Evolutionary conservation across 805 yeast genomes (phyloP), one percentile per base, ranked within the genome.

Genomic region (Pichia thaimueangensis): DNA sequence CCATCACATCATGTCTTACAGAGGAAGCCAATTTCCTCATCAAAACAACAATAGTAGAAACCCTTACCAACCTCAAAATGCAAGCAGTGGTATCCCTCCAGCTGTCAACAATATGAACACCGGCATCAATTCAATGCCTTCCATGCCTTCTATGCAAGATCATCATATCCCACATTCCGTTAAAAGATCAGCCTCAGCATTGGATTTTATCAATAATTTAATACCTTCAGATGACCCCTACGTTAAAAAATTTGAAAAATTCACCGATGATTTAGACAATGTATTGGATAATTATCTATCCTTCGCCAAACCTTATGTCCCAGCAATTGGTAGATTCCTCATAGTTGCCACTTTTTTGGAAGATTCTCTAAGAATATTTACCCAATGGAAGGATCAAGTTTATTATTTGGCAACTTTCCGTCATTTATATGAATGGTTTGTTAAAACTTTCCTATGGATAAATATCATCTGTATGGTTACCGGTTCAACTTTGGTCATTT

Each of bases 331-430:
- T 30, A 74, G 97, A 45, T 78, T 86, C 47, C 76, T 89, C 51
- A 89, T 91, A 48, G 96, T 91, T 43, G 95, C 95, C 37, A 93
- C 97, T 0, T 91, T 89, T 60, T 76, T 79, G 51, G 97, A 91
- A 65, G 97, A 93, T 58, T 76, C 95, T 3, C 60, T 82, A 41
- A 76, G 98, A 62, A 86, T 91, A 55, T 53, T 80, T 41, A 67
- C 87, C 6, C 97, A 89, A 67, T 91, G 97, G 97, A 63, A 73
- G 28, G 95, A 86, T 56, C 98, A 91, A 64, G 86, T 86, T 20
- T 83, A 78, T 61, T 91, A 84, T 62, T 70, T 93, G 53, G 74
- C 85, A 68, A 78, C 78, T 52, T 84, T 79, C 69, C 79, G 95
- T 59, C 86, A 81, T 53, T 68, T 81, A 47, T 94, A 95, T 62